Conservation (phyloP, 2,329 filamentous ascomycete genomes). For the Cephalotrichum gorgonifer region DNA sequence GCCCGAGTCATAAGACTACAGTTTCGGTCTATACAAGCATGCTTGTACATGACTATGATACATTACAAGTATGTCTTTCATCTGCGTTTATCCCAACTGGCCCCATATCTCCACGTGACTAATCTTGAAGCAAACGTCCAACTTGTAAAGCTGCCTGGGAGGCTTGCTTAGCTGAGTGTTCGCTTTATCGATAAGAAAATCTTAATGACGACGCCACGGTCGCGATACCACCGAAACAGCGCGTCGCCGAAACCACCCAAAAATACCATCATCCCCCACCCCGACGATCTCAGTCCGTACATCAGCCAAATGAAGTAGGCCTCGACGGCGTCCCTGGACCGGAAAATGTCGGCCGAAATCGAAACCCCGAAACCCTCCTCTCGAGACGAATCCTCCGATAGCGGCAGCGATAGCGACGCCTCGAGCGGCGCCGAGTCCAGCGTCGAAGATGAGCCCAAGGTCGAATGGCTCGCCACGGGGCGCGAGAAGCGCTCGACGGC, state of each 20-base stretch:
- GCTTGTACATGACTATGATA: too few relatives aligned
- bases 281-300: neutral
- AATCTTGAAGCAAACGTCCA: too few relatives aligned
- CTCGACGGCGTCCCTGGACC: neutral
- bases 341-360: constrained; percentile 1
- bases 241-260: neutral
- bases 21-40: too few relatives aligned
- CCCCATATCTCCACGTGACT: too few relatives aligned
- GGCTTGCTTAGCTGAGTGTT: neutral
- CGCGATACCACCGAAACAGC: neutral
- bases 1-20: too few relatives aligned
- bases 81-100: too few relatives aligned
- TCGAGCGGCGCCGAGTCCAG: constrained; percentile 16
- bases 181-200: neutral
- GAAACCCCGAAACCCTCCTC: neutral
- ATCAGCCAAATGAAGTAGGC: neutral
- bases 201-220: neutral
- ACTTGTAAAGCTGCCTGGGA: too few relatives aligned
- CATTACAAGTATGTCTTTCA: too few relatives aligned
- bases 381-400: neutral
- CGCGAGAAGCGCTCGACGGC: constrained; percentile 71
- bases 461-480: constrained; percentile 64
- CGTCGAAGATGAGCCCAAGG: constrained; percentile 18
- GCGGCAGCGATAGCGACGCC: constrained; percentile 23
- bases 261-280: too few relatives aligned